phyloP scores from a whole-genome alignment of 768 basidiomycete species.

The Russula dissimulans region DNA sequence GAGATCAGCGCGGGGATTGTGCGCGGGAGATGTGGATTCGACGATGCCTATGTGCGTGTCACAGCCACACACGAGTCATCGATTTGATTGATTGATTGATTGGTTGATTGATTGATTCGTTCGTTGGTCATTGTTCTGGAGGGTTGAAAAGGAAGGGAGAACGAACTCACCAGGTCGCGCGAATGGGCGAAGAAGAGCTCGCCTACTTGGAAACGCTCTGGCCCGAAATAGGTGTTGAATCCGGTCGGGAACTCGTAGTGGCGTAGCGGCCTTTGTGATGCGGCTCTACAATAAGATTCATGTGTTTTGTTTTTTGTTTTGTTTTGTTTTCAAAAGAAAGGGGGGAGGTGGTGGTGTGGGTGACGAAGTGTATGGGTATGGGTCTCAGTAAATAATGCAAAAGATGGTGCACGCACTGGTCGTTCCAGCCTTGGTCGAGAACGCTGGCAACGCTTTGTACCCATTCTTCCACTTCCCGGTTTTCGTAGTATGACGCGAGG shows the following conservation, averaged over 20 bases:
- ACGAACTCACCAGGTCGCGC: slow-evolving; percentile 23
- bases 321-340: not conserved
- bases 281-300: slow-evolving; percentile 36
- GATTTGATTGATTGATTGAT: too few relatives aligned
- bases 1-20: slow-evolving; percentile 67
- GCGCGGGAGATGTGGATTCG: slow-evolving; percentile 64
- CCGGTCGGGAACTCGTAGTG: slow-evolving; percentile 97
- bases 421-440: slow-evolving; percentile 82
- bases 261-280: slow-evolving; percentile 44
- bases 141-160: not conserved
- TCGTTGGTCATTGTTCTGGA: too few relatives aligned
- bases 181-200: slow-evolving; percentile 85
- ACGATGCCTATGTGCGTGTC: slow-evolving; percentile 24
- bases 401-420: slow-evolving; percentile 46
- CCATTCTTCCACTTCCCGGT: slow-evolving; percentile 87
- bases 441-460: slow-evolving; percentile 81
- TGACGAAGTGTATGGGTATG: not conserved
- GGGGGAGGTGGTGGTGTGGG: not conserved
- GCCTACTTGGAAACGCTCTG: slow-evolving; percentile 74
- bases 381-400: not conserved
- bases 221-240: slow-evolving; percentile 73
- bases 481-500: slow-evolving; percentile 77
- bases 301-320: not conserved
- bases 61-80: too few relatives aligned
- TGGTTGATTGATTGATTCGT: too few relatives aligned